phyloP scores from a whole-genome alignment of 768 basidiomycete species.

The Lyophyllum shimeji region DNA sequence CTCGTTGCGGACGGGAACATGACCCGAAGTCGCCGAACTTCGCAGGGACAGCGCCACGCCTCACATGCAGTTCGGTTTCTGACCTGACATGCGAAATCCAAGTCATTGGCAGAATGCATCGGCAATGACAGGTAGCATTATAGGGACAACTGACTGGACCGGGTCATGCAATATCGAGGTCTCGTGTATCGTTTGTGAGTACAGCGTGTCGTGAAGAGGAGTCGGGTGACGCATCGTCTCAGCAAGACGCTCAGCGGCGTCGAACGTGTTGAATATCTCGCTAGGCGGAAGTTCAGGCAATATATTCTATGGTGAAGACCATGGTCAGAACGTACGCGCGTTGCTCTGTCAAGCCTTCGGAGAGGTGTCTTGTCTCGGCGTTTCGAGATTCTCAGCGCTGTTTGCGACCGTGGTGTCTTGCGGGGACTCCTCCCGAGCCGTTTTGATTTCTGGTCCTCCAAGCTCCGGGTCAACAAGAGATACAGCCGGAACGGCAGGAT shows the following conservation, averaged over 20 bases:
- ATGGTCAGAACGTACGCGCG: not conserved
- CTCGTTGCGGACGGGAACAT: not conserved
- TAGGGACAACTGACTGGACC: not conserved
- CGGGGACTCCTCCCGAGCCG: not conserved
- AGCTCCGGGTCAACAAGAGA: slow-evolving; percentile 17
- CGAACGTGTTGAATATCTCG: not conserved
- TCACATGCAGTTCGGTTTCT: not conserved
- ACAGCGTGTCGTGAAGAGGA: not conserved
- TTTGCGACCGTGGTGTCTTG: not conserved
- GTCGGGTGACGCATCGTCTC: too few species aligned
- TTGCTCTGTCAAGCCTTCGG: slow-evolving; percentile 3
- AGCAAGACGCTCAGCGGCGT: not conserved
- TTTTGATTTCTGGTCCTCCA: slow-evolving; percentile 7
- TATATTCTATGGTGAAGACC: not conserved
- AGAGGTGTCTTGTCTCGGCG: slow-evolving; percentile 3
- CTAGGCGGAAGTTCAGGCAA: not conserved
- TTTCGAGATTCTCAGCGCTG: slow-evolving; percentile 3
- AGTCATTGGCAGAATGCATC: not conserved
- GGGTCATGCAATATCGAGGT: not conserved
- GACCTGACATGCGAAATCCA: not conserved
- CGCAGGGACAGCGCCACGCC: not conserved
- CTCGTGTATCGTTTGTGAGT: not conserved
- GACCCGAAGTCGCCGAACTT: not conserved
- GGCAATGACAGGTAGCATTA: not conserved
- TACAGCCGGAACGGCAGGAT: slow-evolving; percentile 19